phyloP scores from a whole-genome alignment of 2,329 filamentous ascomycete genomes.

The Karstenula rhodostoma region DNA sequence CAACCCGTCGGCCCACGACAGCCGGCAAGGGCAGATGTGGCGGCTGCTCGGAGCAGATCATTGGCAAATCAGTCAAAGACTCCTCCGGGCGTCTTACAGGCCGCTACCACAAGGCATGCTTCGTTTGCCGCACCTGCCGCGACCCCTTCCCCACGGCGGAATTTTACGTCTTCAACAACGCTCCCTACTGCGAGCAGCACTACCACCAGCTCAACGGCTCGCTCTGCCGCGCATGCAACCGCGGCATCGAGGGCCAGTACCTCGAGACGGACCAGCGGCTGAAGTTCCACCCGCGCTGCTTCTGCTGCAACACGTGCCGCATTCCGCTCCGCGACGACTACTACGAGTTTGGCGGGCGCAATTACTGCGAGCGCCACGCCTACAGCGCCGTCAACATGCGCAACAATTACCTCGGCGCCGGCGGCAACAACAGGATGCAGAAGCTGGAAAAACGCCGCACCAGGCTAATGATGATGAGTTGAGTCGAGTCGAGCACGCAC shows the following conservation, averaged over 20 bases:
- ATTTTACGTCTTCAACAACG: constrained; percentile 89
- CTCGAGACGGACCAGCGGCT: constrained; percentile 78
- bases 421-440: constrained; percentile 32
- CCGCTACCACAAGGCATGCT: constrained; percentile 93
- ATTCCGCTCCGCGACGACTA: constrained; percentile 82
- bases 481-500: constrained; percentile 17
- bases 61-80: constrained; percentile 91
- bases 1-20: constrained; percentile 39
- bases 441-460: constrained; percentile 59
- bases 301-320: constrained; percentile 82
- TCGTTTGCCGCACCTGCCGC: constrained; percentile 85
- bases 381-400: constrained; percentile 61
- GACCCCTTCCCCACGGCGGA: constrained; percentile 84
- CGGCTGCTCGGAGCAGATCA: constrained; percentile 79
- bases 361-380: constrained; percentile 89
- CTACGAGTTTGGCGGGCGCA: constrained; percentile 81
- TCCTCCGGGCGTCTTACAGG: constrained; percentile 91
- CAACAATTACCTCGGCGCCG: constrained; percentile 45
- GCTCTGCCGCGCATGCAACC: constrained; percentile 79
- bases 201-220: constrained; percentile 93
- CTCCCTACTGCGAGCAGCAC: constrained; percentile 89
- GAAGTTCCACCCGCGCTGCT: constrained; percentile 89
- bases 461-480: constrained; percentile 61
- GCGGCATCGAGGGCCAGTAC: constrained; percentile 92
- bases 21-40: constrained; percentile 79